Evolutionary conservation across 441 rosid genomes (phyloP).

Genomic region (Populus tomentosa): DNA sequence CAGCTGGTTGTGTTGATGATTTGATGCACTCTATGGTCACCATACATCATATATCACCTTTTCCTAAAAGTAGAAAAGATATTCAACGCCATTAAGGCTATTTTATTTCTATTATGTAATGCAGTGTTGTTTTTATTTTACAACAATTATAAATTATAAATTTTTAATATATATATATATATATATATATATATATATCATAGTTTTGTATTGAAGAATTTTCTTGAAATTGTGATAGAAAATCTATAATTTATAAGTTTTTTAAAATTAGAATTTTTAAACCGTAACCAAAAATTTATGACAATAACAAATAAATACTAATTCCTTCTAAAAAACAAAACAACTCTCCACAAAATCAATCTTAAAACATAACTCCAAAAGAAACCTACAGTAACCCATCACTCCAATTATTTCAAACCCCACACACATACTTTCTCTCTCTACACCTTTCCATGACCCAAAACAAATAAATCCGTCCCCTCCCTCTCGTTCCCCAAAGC

Average conservation of each 20-base stretch:
- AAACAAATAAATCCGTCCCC: conserved; percentile 21
- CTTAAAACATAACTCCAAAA: conserved; percentile 17
- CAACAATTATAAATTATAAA: too few relatives aligned
- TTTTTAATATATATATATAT: too few relatives aligned
- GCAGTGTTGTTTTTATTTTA: too few relatives aligned
- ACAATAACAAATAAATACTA: not conserved
- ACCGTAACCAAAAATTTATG: too few relatives aligned
- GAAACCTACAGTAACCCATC: not conserved
- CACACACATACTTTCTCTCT: conserved; percentile 4
- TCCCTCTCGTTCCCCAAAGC: not conserved
- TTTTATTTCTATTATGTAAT: too few relatives aligned
- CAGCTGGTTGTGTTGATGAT: not conserved
- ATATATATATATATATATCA: too few relatives aligned
- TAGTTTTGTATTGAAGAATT: too few relatives aligned
- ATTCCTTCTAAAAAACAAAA: not conserved
- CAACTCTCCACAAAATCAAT: not conserved
- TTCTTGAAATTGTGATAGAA: too few relatives aligned
- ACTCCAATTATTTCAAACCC: conserved; percentile 23
- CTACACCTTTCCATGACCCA: conserved; percentile 3
- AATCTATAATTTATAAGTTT: too few relatives aligned
- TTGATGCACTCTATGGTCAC: conserved; percentile 6
- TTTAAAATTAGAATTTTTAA: too few relatives aligned
- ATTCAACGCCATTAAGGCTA: not conserved
- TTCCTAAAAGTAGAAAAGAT: not conserved
- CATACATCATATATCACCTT: not conserved